Base-by-base conservation (phyloP, 1,139 yeast species). In the Saccharomyces uvarum region DNA sequence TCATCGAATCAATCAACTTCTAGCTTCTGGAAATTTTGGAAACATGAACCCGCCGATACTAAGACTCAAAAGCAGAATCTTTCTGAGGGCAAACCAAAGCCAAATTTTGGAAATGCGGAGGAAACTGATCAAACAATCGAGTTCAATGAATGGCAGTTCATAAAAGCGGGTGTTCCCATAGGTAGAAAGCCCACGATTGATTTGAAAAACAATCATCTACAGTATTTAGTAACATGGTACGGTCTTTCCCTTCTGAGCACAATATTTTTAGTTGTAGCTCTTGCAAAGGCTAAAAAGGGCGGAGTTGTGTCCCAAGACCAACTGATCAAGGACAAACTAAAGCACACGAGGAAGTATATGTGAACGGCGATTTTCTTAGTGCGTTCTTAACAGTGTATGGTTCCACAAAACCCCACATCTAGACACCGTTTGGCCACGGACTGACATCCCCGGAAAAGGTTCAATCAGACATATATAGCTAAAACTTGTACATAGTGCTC, bases 221-320 rank as follows among this genome's bases (percentile, higher is more conserved):
- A 93, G 70, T 93, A 93, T 69, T 75, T 93, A 64, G 81, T 89
- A 24, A 93, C 99, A 0, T 93, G 99, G 99, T 93, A 88, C 69
- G 96, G 96, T 0, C 79, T 90, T 47, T 83, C 90, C 0, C 64
- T 86, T 46, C 79, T 87, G 42, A 86, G 96, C 50, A 66, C 90
- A 0, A 81, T 84, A 33, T 77, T 88, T 68, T 75, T 91, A 26
- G 70, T 81, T 53, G 70, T 79, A 33, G 82, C 88, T 9, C 67
- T 86, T 57, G 79, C 72, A 63, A 82, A 79, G 68, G 59, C 53
- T 56, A 64, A 64, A 47, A 55, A 73, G 69, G 66, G 81, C 67
- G 68, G 66, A 67, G 62, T 70, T 61, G 55, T 77, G 62, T 62
- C 81, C 71, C 71, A 62, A 51, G 59, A 61, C 4, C 64, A 67